phyloP scores from a whole-genome alignment of 23 red algal genomes.

The Cyanidium caldarium region DNA sequence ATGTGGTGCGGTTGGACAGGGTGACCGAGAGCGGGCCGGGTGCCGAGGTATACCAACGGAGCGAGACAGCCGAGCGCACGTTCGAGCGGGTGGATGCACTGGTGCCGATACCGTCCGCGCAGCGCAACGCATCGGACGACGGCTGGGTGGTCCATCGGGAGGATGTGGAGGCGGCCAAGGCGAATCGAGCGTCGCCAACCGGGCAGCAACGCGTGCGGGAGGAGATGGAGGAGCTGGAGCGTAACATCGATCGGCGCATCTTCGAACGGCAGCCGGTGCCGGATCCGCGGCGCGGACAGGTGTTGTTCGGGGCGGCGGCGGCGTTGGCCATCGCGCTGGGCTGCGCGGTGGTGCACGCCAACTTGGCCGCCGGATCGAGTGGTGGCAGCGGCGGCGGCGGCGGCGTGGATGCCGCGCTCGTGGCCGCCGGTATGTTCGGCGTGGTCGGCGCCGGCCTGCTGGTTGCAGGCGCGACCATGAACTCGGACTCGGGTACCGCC shows the following conservation, averaged over 20 bases:
- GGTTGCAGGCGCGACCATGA: too few relatives aligned
- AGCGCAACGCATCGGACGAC: not conserved
- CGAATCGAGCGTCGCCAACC: not conserved
- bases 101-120: not conserved
- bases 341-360: too few relatives aligned
- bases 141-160: not conserved
- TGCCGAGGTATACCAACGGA: not conserved
- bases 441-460: too few relatives aligned
- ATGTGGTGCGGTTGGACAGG: not conserved
- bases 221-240: slow-evolving; percentile 3
- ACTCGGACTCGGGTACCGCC: too few relatives aligned
- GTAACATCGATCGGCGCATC: slow-evolving; percentile 1
- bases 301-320: not conserved
- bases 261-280: not conserved
- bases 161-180: not conserved
- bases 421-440: too few relatives aligned
- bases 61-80: not conserved
- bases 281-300: not conserved
- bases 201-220: not conserved
- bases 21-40: not conserved
- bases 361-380: too few relatives aligned
- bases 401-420: too few relatives aligned
- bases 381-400: too few relatives aligned
- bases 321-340: too few relatives aligned
- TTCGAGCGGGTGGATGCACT: slow-evolving; percentile 3